A percentile compares a stretch with the other conserved stretches of the same genome.
phyloP scores from a whole-genome alignment of 1,139 yeast genomes.

The Magnusiomyces fungicola region DNA sequence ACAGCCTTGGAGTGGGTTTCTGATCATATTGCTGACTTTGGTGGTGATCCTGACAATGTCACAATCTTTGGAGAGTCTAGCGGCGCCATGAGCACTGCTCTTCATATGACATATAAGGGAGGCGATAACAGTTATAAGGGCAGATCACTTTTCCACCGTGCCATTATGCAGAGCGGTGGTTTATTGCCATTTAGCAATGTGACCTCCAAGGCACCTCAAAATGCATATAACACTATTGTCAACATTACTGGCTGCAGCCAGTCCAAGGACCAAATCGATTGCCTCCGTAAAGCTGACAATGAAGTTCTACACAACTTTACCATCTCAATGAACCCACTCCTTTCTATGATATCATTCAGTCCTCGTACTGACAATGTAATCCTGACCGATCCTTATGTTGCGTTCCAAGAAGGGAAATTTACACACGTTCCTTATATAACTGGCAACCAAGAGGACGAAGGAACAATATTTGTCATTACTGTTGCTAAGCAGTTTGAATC shows the following conservation, averaged over 20 bases:
- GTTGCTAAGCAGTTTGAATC: neutral
- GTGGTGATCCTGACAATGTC: slow-evolving; percentile 34
- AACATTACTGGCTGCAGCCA: slow-evolving; percentile 17
- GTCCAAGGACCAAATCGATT: slow-evolving; percentile 15
- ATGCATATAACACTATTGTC: slow-evolving; percentile 11
- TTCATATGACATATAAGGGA: slow-evolving; percentile 25
- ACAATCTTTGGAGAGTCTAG: slow-evolving; percentile 35
- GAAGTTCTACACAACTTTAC: no score
- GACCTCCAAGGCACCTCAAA: slow-evolving; percentile 8
- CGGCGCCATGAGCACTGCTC: slow-evolving; percentile 31
- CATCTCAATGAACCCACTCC: no score
- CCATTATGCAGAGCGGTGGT: slow-evolving; percentile 20
- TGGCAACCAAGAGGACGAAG: slow-evolving; percentile 19
- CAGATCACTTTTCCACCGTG: slow-evolving; percentile 25
- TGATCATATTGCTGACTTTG: slow-evolving; percentile 30
- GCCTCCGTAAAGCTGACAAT: slow-evolving; percentile 12
- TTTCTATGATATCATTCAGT: no score
- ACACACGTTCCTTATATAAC: slow-evolving; percentile 17
- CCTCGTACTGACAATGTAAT: no score
- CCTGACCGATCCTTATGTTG: no score
- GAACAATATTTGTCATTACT: slow-evolving; percentile 13
- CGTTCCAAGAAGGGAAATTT: slow-evolving; percentile 14
- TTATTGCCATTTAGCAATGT: slow-evolving; percentile 5
- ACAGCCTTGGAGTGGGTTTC: slow-evolving; percentile 33
- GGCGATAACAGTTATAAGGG: slow-evolving; percentile 20